These are phyloP conservation scores for Pseudocercospora musae DNA, from an alignment of 2,329 filamentous ascomycete species.

Conservation along the genomic window DNA sequence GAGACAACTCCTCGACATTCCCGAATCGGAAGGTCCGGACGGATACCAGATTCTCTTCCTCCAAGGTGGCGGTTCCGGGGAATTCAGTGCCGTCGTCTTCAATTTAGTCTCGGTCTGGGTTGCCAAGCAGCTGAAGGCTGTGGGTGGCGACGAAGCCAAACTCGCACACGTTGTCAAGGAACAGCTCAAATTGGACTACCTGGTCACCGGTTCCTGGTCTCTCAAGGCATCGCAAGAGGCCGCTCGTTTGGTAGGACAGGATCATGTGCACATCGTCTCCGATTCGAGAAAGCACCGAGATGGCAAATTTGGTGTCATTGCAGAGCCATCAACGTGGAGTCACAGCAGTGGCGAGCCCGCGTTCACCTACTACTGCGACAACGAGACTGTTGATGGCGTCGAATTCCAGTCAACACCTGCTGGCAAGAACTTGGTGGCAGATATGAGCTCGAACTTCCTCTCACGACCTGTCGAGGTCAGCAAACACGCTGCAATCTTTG, in stretches of 20 bases:
- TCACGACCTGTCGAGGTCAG: slow-evolving; percentile 71
- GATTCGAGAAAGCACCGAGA: slow-evolving; percentile 57
- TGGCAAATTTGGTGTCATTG: slow-evolving; percentile 84
- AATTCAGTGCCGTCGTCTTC: slow-evolving; percentile 80
- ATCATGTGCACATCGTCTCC: slow-evolving; percentile 75
- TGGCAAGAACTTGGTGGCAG: slow-evolving; percentile 72
- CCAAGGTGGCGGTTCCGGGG: slow-evolving; percentile 79
- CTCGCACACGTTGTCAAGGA: slow-evolving; percentile 62
- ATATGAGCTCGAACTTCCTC: slow-evolving; percentile 94
- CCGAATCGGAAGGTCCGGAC: slow-evolving; percentile 71
- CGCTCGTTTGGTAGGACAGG: slow-evolving; percentile 68
- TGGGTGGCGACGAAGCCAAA: slow-evolving; percentile 56
- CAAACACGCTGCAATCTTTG: slow-evolving; percentile 84
- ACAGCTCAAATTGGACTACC: slow-evolving; percentile 79
- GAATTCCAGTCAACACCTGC: slow-evolving; percentile 77
- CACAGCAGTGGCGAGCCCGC: slow-evolving; percentile 59
- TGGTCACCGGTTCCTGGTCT: slow-evolving; percentile 88
- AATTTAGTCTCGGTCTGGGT: slow-evolving; percentile 85
- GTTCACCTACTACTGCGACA: slow-evolving; percentile 86
- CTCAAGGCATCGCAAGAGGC: slow-evolving; percentile 86
- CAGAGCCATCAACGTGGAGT: slow-evolving; percentile 72
- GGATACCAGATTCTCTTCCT: slow-evolving; percentile 88
- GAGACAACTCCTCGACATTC: slow-evolving; percentile 71
- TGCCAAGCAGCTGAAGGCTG: slow-evolving; percentile 46
- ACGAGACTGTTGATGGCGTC: slow-evolving; percentile 91